A percentile compares a stretch with the other conserved stretches of the same genome.
phyloP scores from a whole-genome alignment of 306 rosid species.

The Cucumis cinereus region DNA sequence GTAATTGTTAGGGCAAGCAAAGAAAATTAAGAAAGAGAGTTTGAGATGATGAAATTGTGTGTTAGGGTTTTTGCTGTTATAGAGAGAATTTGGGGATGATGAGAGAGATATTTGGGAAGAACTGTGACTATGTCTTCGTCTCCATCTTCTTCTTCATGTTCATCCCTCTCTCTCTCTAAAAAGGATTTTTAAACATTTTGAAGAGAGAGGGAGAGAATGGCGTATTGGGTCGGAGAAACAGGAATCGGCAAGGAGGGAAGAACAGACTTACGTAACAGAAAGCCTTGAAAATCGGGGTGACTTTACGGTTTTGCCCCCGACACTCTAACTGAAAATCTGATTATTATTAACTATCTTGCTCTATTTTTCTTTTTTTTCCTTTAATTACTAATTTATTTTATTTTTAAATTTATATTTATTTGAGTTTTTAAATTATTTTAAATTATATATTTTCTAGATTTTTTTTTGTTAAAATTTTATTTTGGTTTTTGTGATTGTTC shows the following conservation, averaged over 20 bases:
- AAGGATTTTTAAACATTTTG: background rate
- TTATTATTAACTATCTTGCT: background rate
- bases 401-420: too few relatives aligned
- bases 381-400: too few relatives aligned
- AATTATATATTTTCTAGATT: too few relatives aligned
- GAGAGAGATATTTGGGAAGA: background rate
- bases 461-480: too few relatives aligned
- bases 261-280: background rate
- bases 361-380: too few relatives aligned
- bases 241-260: conserved; percentile 11
- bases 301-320: conserved; percentile 21
- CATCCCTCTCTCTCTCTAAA: background rate
- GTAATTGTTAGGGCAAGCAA: background rate
- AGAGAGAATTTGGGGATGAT: background rate
- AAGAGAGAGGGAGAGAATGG: conserved; percentile 10
- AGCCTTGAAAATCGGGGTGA: background rate
- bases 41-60: background rate
- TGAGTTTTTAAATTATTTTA: too few relatives aligned
- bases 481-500: too few relatives aligned
- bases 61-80: conserved; percentile 2
- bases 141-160: background rate
- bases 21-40: background rate
- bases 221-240: conserved; percentile 25
- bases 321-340: background rate
- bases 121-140: background rate